These are phyloP conservation scores for Kwoniella dejecticola DNA, from an alignment of 768 basidiomycete genomes.

Conservation along the genomic window DNA sequence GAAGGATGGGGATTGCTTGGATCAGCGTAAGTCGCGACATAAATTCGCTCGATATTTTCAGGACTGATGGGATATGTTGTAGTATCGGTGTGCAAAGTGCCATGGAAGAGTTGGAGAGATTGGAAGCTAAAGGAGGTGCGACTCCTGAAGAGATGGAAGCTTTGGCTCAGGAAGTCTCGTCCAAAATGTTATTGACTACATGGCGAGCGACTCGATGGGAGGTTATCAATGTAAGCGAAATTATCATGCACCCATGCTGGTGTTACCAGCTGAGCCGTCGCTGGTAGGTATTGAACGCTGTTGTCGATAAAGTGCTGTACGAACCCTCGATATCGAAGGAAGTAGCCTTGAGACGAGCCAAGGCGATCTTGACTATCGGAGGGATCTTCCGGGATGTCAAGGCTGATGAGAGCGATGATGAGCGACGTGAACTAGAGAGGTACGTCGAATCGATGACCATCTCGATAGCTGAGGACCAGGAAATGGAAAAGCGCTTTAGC, in stretches of 20 bases:
- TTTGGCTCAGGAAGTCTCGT: conserved; percentile 88
- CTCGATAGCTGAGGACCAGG: too few relatives aligned
- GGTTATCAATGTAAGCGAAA: conserved; percentile 78
- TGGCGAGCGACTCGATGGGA: conserved; percentile 97
- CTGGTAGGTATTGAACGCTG: conserved; percentile 57
- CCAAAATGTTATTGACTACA: conserved; percentile 94
- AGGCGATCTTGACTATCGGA: conserved; percentile 85
- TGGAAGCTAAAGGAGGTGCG: conserved; percentile 84
- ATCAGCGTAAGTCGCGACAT: conserved; percentile 71
- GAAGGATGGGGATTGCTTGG: conserved; percentile 97
- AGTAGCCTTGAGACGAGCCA: conserved; percentile 77
- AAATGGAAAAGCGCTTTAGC: too few relatives aligned
- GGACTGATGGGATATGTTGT: conserved; percentile 1
- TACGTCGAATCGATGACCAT: conserved; percentile 59
- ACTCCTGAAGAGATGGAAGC: conserved; percentile 81
- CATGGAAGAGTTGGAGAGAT: conserved; percentile 88
- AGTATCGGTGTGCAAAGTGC: conserved; percentile 74
- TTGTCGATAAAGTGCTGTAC: conserved; percentile 80
- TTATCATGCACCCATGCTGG: background rate
- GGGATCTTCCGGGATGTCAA: conserved; percentile 80
- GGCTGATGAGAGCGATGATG: conserved; percentile 90
- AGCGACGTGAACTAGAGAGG: conserved; percentile 91
- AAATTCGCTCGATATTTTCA: background rate
- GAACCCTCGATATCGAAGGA: conserved; percentile 73
- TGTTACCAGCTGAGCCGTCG: background rate